Base-by-base conservation (phyloP, 1,139 yeast genomes). In the Sugiyamaella paludigena region DNA sequence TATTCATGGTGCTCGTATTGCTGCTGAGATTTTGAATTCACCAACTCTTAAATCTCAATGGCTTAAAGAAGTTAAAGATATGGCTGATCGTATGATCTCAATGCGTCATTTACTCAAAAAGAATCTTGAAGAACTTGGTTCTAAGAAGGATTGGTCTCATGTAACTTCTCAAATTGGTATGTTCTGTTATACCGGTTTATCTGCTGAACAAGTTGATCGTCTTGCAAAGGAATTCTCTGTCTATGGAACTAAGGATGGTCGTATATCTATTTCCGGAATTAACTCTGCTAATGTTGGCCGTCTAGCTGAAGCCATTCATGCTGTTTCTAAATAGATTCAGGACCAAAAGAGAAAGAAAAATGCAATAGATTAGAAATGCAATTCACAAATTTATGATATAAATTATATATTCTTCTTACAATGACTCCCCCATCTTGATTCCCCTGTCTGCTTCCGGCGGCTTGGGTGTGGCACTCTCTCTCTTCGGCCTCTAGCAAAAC, bases 141-240 rank as follows among this genome's bases (percentile, higher is more conserved):
- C 98, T 42, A 92, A 94, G 45, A 95, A 95, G 49, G 81, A 77
- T 67, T 92, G 98, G 98, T 87, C 84, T 59, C 98, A 91, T 70
- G 87, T 92, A 61, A 87, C 87, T 47, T 76, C 78, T 56, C 98
- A 92, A 73, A 85, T 87, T 53, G 98, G 98, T 60, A 92, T 92
- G 98, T 92, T 92, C 70, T 88, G 96, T 48, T 92, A 83, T 72
- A 91, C 98, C 26, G 98, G 96, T 1, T 77, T 92, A 59, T 71
- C 78, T 19, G 75, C 84, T 26, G 87, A 83, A 45, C 92, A 88
- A 81, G 97, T 87, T 46, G 79, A 78, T 50, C 77, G 87, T 58
- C 77, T 91, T 54, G 95, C 88, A 65, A 69, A 77, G 58, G 80
- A 81, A 58, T 95, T 86, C 68, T 94, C 84, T 19, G 83, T 91